Base-by-base conservation (phyloP, 2,329 filamentous ascomycete species). In the Pseudocercospora vitis region DNA sequence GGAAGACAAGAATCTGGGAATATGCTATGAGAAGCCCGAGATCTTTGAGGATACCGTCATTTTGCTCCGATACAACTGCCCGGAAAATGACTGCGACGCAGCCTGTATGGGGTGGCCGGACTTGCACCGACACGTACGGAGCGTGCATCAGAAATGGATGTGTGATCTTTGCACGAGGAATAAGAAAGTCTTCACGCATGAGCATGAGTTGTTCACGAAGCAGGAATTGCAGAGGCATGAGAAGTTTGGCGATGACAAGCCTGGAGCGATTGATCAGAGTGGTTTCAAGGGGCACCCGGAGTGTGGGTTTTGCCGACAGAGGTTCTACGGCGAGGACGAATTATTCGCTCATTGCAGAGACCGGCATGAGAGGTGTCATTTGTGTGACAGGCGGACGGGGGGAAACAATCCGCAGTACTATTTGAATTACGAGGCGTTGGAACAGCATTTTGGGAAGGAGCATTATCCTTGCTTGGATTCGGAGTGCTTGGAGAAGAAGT, bases 131-230 rank as follows among this genome's bases (percentile, higher is more conserved):
- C 88, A 99, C 77, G 92, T 96, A 52, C 88, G 87, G 68, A 83
- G 78, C 48, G 82, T 81, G 53, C 94, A 99, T 75, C 80, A 86
- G 60, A 95, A 92, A 74, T 86, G 88, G 69, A 91, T 95, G 86
- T 95, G 83, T 72, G 90, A 96, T 71, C 78, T 96, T 8, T 96
- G 91, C 73, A 88, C 91, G 5, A 80, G 91, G 56, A 91, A 96
- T 76, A 99, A 99, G 74, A 96, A 96, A 68, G 91, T 96, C 28
- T 99, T 99, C 65, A 96, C 94, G 1, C 94, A 99, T 73, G 94
- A 99, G 73, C 94, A 99, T 69, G 89, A 95, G 59, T 80, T 99
- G 1, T 97, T 96, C 70, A 87, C 88, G 0, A 81, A 84, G 57
- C 82, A 85, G 59, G 89, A 92, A 63, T 78, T 97, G 46, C 85